Evolutionary conservation across 306 rosid species (phyloP), one percentile per base, ranked within the genome.

Genomic region (Vigna hirtella): DNA sequence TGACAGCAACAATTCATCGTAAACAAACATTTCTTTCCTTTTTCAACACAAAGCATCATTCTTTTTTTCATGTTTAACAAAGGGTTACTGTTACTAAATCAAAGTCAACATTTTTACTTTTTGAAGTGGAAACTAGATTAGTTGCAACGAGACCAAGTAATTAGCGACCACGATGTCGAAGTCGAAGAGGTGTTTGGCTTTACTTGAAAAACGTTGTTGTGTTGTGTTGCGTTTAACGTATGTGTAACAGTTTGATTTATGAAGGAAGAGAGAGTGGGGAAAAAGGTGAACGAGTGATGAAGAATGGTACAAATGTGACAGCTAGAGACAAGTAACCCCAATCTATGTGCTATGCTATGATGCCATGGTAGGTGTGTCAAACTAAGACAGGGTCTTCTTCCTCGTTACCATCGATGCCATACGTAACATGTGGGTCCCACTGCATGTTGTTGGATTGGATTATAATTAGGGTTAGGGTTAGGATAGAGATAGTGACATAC

Each of bases 281-380:
- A 45, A 45, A 45, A 4, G 16, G 15, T 45, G 50, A 45, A 42
- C 3, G 50, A 45, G 50, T 45, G 15, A 43, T 43, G 48, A 43
- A 43, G 48, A 11, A 22, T 28, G 32, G 53, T 42, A 66, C 16
- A 43, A 24, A 48, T 15, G 22, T 73, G 81, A 82, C 88, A 67
- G 76, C 81, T 76, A 83, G 85, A 68, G 85, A 78, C 86, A 81
- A 82, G 47, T 42, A 42, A 42, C 47, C 83, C 77, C 67, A 45
- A 10, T 11, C 50, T 45, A 45, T 43, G 36, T 63, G 45, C 67
- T 62, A 59, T 57, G 64, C 40, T 58, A 9, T 42, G 32, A 59
- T 57, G 66, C 12, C 7, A 34, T 61, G 74, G 22, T 59, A 48
- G 40, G 57, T 78, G 77, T 81, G 88, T 61, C 59, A 48, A 4